phyloP scores from a whole-genome alignment of 139 green algal genomes.

The Micractinium sp. region DNA sequence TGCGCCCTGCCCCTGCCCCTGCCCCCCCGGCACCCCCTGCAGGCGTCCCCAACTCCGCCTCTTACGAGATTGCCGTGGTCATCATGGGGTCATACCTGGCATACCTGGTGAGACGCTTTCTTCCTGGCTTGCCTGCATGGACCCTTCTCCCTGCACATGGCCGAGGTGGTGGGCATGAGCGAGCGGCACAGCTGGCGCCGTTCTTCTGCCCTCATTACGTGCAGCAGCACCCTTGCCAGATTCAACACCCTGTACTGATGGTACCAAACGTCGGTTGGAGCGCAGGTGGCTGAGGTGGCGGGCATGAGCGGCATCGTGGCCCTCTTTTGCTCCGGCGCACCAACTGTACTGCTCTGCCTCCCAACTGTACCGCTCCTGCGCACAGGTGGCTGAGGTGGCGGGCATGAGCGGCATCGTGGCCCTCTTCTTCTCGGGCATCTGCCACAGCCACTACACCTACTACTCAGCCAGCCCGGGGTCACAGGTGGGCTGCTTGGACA shows the following conservation, averaged over 20 bases:
- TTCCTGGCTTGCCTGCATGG: neutral
- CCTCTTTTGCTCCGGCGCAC: constrained; percentile 75
- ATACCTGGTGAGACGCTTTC: constrained; percentile 57
- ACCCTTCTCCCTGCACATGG: neutral
- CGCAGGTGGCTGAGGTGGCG: constrained; percentile 66
- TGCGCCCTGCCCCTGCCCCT: too few relatives aligned
- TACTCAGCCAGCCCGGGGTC: constrained; percentile 59
- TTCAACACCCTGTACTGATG: too few relatives aligned
- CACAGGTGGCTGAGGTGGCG: constrained; percentile 63
- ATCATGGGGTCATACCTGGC: constrained; percentile 73
- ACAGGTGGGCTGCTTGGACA: neutral
- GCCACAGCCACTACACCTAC: constrained; percentile 72
- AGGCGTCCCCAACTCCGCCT: constrained; percentile 2
- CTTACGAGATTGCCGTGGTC: constrained; percentile 58
- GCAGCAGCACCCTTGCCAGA: too few relatives aligned
- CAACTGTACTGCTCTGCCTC: too few relatives aligned
- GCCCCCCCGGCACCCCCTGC: neutral
- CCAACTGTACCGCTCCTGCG: too few relatives aligned
- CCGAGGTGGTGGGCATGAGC: constrained; percentile 78
- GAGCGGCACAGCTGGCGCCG: too few relatives aligned
- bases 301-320: constrained; percentile 85
- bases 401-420: constrained; percentile 86
- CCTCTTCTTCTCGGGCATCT: constrained; percentile 83
- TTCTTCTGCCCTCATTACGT: too few relatives aligned
- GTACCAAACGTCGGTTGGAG: neutral